A percentile compares a stretch with the other conserved stretches of the same genome.
Evolutionary conservation across 225 moss, liverwort and hornwort species (phyloP).

Genomic region (Takakia lepidozioides): DNA sequence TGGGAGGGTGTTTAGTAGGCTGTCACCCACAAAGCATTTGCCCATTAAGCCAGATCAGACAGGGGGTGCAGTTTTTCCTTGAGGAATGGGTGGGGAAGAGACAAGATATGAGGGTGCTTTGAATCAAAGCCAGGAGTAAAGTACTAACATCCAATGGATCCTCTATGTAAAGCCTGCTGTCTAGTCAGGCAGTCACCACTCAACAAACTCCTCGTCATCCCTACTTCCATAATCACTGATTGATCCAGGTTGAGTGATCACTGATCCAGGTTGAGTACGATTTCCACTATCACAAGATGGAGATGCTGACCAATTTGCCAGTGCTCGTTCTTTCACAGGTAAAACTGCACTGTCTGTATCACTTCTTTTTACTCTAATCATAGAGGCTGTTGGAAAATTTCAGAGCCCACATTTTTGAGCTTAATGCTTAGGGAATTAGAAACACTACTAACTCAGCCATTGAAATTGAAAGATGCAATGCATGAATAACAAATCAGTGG

Average conservation of each 20-base stretch:
- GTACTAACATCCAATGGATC: neutral
- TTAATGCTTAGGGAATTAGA: neutral
- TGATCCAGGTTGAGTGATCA: neutral
- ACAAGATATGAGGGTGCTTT: too few relatives aligned
- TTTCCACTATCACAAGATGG: conserved; percentile 79
- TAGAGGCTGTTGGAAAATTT: neutral
- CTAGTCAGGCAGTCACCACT: neutral
- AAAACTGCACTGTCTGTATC: neutral
- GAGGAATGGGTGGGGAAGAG: too few relatives aligned
- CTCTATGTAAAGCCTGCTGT: neutral
- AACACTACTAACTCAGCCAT: neutral
- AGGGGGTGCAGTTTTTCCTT: too few relatives aligned
- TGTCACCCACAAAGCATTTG: neutral
- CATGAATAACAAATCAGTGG: too few relatives aligned
- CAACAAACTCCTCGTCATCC: too few relatives aligned
- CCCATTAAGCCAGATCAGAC: too few relatives aligned
- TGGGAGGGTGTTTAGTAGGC: neutral
- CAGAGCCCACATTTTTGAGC: neutral
- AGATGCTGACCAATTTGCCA: conserved; percentile 75
- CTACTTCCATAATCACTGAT: too few relatives aligned
- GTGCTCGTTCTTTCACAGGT: conserved; percentile 77
- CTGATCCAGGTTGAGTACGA: conserved; percentile 75
- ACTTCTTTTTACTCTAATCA: conserved; percentile 3
- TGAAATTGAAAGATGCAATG: neutral
- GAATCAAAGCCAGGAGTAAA: neutral